These are phyloP conservation scores for Pythium brachiatum DNA, from an alignment of 352 stramenopile genomes.

Conservation along the genomic window DNA sequence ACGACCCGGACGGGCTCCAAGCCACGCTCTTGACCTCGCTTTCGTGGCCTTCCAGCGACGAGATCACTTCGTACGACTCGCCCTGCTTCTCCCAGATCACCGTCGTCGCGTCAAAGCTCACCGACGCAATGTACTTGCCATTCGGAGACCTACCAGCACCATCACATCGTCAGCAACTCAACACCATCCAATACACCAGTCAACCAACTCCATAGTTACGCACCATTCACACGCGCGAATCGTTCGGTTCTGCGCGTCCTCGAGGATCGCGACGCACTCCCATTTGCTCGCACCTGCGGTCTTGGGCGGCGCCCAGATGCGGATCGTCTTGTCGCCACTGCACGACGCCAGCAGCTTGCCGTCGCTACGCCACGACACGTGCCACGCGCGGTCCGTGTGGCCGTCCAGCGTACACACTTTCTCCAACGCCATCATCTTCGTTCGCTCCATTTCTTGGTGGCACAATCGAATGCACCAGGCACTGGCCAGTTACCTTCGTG, in stretches of 20 bases:
- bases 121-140: slow-evolving; percentile 88
- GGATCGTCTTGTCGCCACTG: slow-evolving; percentile 87
- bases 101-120: slow-evolving; percentile 96
- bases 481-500: slow-evolving; percentile 17
- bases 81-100: slow-evolving; percentile 93
- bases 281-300: slow-evolving; percentile 44
- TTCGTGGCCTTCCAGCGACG: slow-evolving; percentile 97
- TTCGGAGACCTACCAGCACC: slow-evolving; percentile 54
- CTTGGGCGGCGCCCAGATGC: slow-evolving; percentile 63
- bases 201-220: too few species aligned
- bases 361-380: slow-evolving; percentile 88
- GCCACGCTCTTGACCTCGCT: slow-evolving; percentile 97
- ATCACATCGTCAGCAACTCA: slow-evolving; percentile 1
- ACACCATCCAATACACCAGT: too few species aligned
- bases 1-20: slow-evolving; percentile 92
- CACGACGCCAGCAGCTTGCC: slow-evolving; percentile 88
- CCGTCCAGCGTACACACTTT: slow-evolving; percentile 67
- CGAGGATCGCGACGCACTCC: slow-evolving; percentile 90
- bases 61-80: slow-evolving; percentile 91
- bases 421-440: slow-evolving; percentile 31
- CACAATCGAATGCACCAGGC: background rate
- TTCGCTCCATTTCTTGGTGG: background rate
- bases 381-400: slow-evolving; percentile 90
- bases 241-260: slow-evolving; percentile 93
- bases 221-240: slow-evolving; percentile 95